phyloP scores from a whole-genome alignment of 306 rosid species.

The Quercus gilva region DNA sequence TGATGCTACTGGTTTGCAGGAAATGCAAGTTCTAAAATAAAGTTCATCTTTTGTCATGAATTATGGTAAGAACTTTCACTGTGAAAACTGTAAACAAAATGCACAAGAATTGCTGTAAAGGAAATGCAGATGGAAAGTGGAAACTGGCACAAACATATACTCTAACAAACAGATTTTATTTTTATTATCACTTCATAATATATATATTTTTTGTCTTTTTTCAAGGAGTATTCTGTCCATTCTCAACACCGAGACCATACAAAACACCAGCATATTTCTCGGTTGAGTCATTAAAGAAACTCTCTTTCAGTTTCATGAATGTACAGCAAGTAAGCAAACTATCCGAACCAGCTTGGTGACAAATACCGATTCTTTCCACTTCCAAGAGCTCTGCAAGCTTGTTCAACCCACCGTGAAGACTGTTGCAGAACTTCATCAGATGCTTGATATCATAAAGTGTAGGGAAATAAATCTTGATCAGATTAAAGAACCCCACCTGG shows the following conservation, averaged over 20 bases:
- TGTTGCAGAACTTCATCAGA: slow-evolving; percentile 31
- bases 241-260: slow-evolving; percentile 29
- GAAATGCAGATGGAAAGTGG: background rate
- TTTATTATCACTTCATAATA: background rate
- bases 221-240: background rate
- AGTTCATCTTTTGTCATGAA: background rate
- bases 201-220: background rate
- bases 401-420: slow-evolving; percentile 43
- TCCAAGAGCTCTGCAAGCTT: slow-evolving; percentile 31
- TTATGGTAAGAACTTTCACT: background rate
- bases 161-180: background rate
- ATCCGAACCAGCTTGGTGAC: slow-evolving; percentile 57
- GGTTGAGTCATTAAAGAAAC: slow-evolving; percentile 12
- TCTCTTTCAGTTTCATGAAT: slow-evolving; percentile 30
- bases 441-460: slow-evolving; percentile 40
- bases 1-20: background rate
- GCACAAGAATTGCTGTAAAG: background rate
- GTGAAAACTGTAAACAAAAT: slow-evolving; percentile 1
- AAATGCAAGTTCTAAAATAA: background rate
- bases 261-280: slow-evolving; percentile 33
- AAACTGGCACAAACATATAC: background rate
- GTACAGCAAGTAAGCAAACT: slow-evolving; percentile 43
- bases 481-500: slow-evolving; percentile 18
- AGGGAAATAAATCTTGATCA: slow-evolving; percentile 27
- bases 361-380: slow-evolving; percentile 37